Evolutionary conservation across 768 basidiomycete genomes (phyloP).

Genomic region (Boletus coccyginus): DNA sequence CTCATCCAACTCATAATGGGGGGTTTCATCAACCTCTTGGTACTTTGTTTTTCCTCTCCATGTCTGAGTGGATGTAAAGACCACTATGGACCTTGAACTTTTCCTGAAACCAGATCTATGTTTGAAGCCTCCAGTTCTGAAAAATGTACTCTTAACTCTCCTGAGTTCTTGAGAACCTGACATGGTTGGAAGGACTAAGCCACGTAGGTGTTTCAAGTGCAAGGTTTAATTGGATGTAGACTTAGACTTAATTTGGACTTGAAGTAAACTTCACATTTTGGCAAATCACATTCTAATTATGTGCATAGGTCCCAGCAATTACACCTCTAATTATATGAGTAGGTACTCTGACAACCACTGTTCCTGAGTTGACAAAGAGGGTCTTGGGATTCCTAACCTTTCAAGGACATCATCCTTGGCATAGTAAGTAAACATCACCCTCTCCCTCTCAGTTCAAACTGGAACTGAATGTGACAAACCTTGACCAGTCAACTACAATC

Average conservation of each 20-base stretch:
- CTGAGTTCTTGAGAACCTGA: background rate
- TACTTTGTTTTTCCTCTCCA: background rate
- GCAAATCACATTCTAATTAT: too few species aligned
- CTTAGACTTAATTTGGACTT: too few species aligned
- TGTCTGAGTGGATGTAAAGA: background rate
- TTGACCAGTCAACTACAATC: background rate
- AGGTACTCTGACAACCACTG: too few species aligned
- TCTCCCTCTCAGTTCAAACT: background rate
- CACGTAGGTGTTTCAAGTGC: too few species aligned
- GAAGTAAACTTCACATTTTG: too few species aligned
- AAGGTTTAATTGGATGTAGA: too few species aligned
- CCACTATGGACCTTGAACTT: background rate
- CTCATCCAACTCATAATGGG: background rate
- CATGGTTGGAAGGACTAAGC: too few species aligned
- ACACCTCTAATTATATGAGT: too few species aligned
- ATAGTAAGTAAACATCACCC: background rate
- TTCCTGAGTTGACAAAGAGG: too few species aligned
- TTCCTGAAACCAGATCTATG: too few species aligned
- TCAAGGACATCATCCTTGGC: background rate
- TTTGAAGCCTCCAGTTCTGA: background rate
- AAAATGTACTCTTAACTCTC: background rate
- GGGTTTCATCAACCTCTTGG: background rate
- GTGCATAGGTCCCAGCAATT: too few species aligned
- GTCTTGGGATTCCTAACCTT: too few species aligned
- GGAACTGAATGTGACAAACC: background rate